These are phyloP conservation scores for Tuber umbilicatum DNA, from an alignment of 495 filamentous ascomycete species.

Conservation along the genomic window DNA sequence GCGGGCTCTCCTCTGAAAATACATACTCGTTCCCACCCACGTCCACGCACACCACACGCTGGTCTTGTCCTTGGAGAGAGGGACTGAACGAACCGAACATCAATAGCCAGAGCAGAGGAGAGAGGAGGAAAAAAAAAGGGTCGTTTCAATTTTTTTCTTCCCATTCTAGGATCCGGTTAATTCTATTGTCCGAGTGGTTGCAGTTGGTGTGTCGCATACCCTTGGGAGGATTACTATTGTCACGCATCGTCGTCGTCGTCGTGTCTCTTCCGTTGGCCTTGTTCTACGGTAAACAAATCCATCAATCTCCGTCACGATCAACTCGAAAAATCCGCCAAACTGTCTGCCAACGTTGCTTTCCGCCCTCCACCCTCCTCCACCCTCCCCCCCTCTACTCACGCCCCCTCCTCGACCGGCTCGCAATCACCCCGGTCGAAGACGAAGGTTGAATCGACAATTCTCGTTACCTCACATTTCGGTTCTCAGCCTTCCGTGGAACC, in stretches of 20 bases:
- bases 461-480: slow-evolving; percentile 21
- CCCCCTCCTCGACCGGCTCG: slow-evolving; percentile 22
- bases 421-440: slow-evolving; percentile 31
- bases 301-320: slow-evolving; percentile 24
- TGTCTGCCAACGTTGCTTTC: slow-evolving; percentile 23
- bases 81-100: not conserved
- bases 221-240: slow-evolving; percentile 9
- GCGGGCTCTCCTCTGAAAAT: slow-evolving; percentile 1
- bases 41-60: not conserved
- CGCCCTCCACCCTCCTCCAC: slow-evolving; percentile 13
- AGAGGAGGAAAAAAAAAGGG: not conserved
- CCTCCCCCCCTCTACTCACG: slow-evolving; percentile 15
- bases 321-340: slow-evolving; percentile 33
- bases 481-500: slow-evolving; percentile 28
- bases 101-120: not conserved
- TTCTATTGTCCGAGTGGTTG: slow-evolving; percentile 18
- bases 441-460: slow-evolving; percentile 24
- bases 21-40: slow-evolving; percentile 6
- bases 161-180: slow-evolving; percentile 23
- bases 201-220: not conserved
- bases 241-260: slow-evolving; percentile 28
- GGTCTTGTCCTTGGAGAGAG: slow-evolving; percentile 1
- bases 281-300: slow-evolving; percentile 34
- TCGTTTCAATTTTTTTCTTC: not conserved
- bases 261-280: slow-evolving; percentile 30